Conservation (phyloP, 2,329 filamentous ascomycete genomes). For the Blastomyces parvus region DNA sequence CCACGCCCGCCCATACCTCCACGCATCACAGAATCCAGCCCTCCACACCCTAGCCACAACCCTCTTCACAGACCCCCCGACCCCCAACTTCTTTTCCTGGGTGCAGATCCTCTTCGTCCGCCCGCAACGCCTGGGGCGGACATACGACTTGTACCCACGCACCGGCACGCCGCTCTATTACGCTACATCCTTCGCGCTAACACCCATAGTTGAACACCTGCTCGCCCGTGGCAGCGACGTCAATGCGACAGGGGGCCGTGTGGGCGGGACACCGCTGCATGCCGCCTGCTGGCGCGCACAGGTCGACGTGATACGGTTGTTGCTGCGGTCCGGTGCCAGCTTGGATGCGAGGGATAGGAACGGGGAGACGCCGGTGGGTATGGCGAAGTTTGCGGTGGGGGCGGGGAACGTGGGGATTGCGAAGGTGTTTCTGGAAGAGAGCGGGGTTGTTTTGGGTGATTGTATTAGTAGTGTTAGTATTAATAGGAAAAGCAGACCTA, state of each 20-base stretch:
- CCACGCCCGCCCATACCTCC: constrained; percentile 3
- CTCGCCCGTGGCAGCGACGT: constrained; percentile 1
- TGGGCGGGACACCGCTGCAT: constrained; percentile 2
- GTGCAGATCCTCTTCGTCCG: constrained; percentile 5
- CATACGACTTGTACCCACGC: constrained; percentile 2
- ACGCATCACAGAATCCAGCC: not conserved
- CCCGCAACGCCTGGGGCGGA: not conserved
- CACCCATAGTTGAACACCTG: constrained; percentile 1
- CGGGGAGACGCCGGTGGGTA: not conserved
- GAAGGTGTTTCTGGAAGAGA: not conserved
- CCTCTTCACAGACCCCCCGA: constrained; percentile 3
- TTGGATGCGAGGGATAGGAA: not conserved
- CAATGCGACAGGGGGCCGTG: constrained; percentile 1
- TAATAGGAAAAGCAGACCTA: no score
- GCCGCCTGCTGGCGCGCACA: constrained; percentile 6
- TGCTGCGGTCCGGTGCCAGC: not conserved
- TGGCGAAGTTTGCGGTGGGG: not conserved
- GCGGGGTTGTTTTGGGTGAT: not conserved
- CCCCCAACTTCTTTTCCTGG: constrained; percentile 2
- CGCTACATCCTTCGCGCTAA: constrained; percentile 7
- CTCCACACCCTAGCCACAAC: not conserved
- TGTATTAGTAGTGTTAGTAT: not conserved
- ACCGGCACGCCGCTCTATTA: constrained; percentile 4
- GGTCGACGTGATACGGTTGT: not conserved
- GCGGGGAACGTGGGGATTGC: constrained; percentile 1